A percentile compares a stretch with the other conserved stretches of the same genome.
Conservation (phyloP, 2,329 filamentous ascomycete genomes). For the Alternaria brassicae region DNA sequence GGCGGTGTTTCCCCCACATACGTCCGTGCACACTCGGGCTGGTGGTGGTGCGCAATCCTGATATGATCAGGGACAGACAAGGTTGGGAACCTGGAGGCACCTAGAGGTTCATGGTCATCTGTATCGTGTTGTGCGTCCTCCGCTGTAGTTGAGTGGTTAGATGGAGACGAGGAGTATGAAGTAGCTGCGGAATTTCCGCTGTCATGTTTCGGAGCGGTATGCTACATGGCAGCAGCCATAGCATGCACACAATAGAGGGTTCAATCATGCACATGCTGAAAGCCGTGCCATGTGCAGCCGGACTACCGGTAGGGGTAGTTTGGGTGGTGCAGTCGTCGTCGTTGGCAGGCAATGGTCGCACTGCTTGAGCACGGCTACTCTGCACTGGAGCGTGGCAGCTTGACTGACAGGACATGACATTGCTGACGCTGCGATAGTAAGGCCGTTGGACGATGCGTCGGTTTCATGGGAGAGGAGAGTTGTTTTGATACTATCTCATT, state of each 20-base stretch:
- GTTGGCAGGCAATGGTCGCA: slow-evolving; percentile 13
- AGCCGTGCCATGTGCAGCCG: slow-evolving; percentile 9
- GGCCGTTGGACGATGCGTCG: slow-evolving; percentile 14
- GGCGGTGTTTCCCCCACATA: slow-evolving; percentile 15
- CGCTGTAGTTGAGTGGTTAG: neutral
- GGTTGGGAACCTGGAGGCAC: neutral
- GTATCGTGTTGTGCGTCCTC: neutral
- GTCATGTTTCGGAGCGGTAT: slow-evolving; percentile 20
- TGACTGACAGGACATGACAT: too few relatives aligned
- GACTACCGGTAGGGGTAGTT: neutral
- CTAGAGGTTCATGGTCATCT: neutral
- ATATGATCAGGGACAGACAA: slow-evolving; percentile 16
- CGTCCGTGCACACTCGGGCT: slow-evolving; percentile 12
- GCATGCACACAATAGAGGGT: slow-evolving; percentile 12
- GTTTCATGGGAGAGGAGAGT: slow-evolving; percentile 26
- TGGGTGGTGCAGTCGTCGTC: neutral
- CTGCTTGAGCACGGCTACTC: slow-evolving; percentile 6
- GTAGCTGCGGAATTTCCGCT: slow-evolving; percentile 6
- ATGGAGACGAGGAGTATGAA: neutral
- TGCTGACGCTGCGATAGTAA: slow-evolving; percentile 1
- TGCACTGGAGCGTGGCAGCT: slow-evolving; percentile 12
- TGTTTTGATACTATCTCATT: slow-evolving; percentile 28
- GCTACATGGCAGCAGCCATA: neutral
- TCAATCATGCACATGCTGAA: slow-evolving; percentile 17
- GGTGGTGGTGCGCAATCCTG: slow-evolving; percentile 10